Evolutionary conservation across 495 filamentous ascomycete genomes (phyloP), one percentile per base, ranked within the genome.

Genomic region (Hyaloscypha hepaticicola): DNA sequence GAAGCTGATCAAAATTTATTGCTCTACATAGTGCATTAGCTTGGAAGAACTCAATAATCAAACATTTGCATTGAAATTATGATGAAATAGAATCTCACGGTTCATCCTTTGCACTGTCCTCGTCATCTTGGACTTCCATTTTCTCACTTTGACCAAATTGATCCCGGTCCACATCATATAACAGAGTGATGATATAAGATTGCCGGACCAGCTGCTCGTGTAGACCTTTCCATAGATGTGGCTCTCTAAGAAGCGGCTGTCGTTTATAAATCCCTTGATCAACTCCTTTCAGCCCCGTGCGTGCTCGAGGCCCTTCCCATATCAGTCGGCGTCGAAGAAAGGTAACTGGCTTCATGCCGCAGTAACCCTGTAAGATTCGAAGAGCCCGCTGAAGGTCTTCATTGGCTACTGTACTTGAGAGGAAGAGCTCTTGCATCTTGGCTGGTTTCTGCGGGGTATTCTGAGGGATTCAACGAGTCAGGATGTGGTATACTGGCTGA

Each of bases 341-440:
- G 33, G 28, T 11, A 8, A 61, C 34, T 5, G 70, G 70, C 22
- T 52, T 55, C 67, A 68, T 69, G n/a, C 41, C 67, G 55, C 67
- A 69, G 45, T 60, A 61, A 1, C 70, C 70, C 59, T 72, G 70
- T 1, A 72, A 56, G 12, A 72, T 66, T n/a, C 34, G 28, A 3
- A 69, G 33, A 12, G 62, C 58, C 41, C 48, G 56, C 6, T 31
- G 56, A 0, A 65, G 34, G 28, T 69, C 65, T 8, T 66, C 65
- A 34, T 68, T 49, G 21, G 16, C 26, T 11, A 69, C 49, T 14
- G 49, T 5, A 51, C 61, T 52, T 27, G 61, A 63, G 2, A 72
- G 64, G 29, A 67, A 72, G 16, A 72, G 45, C 24, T 72, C 70
- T 38, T 72, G 67, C 70, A 72, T 72, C 8, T n/a, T 60, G n/a